Percentiles rank a stretch among this genome's conserved stretches.
These are phyloP conservation scores for Vachellia pachyceras DNA, from an alignment of 306 rosid species.

Conservation along the genomic window DNA sequence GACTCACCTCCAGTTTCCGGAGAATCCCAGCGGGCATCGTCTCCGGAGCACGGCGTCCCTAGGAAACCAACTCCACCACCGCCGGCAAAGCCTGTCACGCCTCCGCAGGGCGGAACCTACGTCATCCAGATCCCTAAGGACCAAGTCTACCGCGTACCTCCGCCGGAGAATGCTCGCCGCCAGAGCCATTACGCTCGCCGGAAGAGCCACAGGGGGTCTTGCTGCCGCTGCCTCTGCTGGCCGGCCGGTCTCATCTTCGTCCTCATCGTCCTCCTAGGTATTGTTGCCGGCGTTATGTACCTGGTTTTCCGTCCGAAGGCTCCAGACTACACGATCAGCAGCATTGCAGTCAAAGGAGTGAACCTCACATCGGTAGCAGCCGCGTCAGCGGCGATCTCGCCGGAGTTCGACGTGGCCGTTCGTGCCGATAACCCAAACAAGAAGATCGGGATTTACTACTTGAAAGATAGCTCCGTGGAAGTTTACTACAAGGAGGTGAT, in stretches of 20 bases:
- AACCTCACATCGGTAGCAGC: constrained; percentile 45
- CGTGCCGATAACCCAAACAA: constrained; percentile 61
- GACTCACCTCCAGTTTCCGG: constrained; percentile 32
- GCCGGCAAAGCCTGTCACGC: constrained; percentile 45
- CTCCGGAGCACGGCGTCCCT: constrained; percentile 1
- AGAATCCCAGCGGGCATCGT: constrained; percentile 7
- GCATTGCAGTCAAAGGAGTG: constrained; percentile 52
- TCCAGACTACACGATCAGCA: constrained; percentile 51
- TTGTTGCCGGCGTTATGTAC: constrained; percentile 53
- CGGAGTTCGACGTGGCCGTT: constrained; percentile 52
- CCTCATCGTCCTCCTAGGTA: constrained; percentile 46
- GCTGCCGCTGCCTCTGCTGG: constrained; percentile 56
- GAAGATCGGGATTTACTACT: constrained; percentile 72
- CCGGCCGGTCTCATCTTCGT: constrained; percentile 33
- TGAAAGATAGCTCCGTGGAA: constrained; percentile 47
- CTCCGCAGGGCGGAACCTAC: constrained; percentile 49
- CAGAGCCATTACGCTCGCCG: constrained; percentile 44
- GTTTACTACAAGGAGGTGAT: constrained; percentile 42
- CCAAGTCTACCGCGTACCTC: constrained; percentile 72
- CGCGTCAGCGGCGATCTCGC: constrained; percentile 40
- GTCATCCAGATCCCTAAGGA: constrained; percentile 73
- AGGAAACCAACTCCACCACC: constrained; percentile 24
- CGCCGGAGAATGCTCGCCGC: constrained; percentile 61
- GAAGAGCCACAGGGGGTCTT: constrained; percentile 32
- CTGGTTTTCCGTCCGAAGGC: constrained; percentile 56